Base-by-base conservation (phyloP, 208 protist genomes). In the Trypanosoma vivax region DNA sequence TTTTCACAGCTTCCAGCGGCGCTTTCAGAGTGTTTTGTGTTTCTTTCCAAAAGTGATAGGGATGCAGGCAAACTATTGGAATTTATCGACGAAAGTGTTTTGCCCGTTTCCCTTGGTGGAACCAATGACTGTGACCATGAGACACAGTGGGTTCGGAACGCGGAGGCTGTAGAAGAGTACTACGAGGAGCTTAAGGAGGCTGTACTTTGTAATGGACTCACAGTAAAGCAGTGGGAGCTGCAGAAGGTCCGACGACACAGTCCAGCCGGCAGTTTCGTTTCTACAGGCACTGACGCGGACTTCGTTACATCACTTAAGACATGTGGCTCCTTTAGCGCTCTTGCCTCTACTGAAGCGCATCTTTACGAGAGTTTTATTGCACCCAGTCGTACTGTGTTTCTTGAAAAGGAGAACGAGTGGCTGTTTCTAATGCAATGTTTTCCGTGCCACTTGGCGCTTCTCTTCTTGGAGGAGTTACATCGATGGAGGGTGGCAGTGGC, bases 151-250 rank as follows among this genome's bases (percentile, higher is more conserved):
- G 46, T 58, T 13, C 29, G 33, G 34, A 81, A 77, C 48, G 56
- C 72, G 11, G 50, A 70, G 4, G 65, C 45, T 14, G 65, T 88
- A 41, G 59, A 76, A 37, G 46, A 45, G n/a, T 80, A 89, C 57
- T 89, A 69, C 60, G 27, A 43, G 0, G 62, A 59, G 14, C 49
- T 88, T 33, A 71, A 73, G 50, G 42, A 45, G 5, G 80, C 76
- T 1, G 57, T 84, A 13, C 27, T 42, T 19, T 51, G 68, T 33
- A 62, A 62, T n/a, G 73, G 70, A 2, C n/a, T 77, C 13, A 77
- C 59, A 2, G 76, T 88, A 39, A 88, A 88, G 59, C 76, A 88
- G 34, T 88, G 73, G 57, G 80, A 88, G 60, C 53, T 88, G 24
- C 41, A 79, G 45, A 42, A 50, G 41, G 2, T 82, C 21, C 52